phyloP scores from a whole-genome alignment of 192 early-diverging fungal species.

The Obelidium mucronatum region DNA sequence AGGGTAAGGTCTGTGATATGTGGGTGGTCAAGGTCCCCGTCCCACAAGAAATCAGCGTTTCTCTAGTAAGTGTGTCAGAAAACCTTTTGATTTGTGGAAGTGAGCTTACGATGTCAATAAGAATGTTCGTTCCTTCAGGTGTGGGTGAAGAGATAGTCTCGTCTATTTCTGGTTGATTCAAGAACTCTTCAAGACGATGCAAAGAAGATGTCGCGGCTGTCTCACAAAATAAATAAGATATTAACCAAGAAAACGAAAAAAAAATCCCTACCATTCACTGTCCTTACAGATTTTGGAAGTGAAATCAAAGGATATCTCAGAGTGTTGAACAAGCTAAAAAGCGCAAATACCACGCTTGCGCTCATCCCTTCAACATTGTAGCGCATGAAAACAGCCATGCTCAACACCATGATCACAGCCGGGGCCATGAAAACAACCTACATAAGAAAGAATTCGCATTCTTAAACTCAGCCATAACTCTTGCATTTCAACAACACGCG shows the following conservation, averaged over 20 bases:
- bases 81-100: too few species aligned
- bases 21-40: constrained; percentile 60
- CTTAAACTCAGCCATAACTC: constrained; percentile 56
- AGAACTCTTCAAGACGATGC: constrained; percentile 64
- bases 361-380: constrained; percentile 14
- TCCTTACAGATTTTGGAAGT: constrained; percentile 68
- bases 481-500: constrained; percentile 60
- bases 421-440: constrained; percentile 73
- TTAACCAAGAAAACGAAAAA: not conserved
- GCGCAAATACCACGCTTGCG: constrained; percentile 61
- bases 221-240: not conserved
- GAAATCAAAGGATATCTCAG: constrained; percentile 73
- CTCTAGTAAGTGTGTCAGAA: constrained; percentile 34
- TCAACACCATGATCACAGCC: constrained; percentile 55
- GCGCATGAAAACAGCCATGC: constrained; percentile 35
- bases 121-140: constrained; percentile 22
- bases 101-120: constrained; percentile 53
- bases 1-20: constrained; percentile 57
- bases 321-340: constrained; percentile 75
- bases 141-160: not conserved
- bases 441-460: constrained; percentile 64
- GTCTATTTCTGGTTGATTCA: constrained; percentile 68
- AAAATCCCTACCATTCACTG: constrained; percentile 44
- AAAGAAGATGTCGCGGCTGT: constrained; percentile 63
- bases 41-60: constrained; percentile 54